Evolutionary conservation across 2,329 filamentous ascomycete species (phyloP).

Genomic region (Aspergillus awamori): DNA sequence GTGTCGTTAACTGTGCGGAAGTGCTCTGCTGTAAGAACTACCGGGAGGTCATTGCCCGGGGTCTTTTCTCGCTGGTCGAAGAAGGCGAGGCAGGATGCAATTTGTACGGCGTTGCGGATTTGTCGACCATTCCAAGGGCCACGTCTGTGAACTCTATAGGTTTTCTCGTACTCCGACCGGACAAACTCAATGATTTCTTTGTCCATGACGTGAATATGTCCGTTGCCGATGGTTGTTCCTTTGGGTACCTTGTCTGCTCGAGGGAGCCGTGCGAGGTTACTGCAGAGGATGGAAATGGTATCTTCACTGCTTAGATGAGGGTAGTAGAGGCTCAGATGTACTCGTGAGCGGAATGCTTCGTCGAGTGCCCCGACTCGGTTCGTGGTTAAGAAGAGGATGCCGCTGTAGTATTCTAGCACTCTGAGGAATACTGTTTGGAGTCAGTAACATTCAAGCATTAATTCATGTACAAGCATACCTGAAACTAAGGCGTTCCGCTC

Average conservation of each 20-base stretch:
- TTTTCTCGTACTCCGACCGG: neutral
- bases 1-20: neutral
- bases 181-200: neutral
- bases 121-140: constrained; percentile 3
- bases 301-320: constrained; percentile 3
- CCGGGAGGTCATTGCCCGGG: neutral
- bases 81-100: neutral
- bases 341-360: constrained; percentile 13
- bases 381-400: constrained; percentile 14
- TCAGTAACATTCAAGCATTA: neutral
- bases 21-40: neutral
- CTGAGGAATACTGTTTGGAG: constrained; percentile 7
- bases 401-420: constrained; percentile 14
- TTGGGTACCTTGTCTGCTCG: neutral
- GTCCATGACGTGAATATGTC: neutral
- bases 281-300: constrained; percentile 1
- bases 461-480: constrained; percentile 10
- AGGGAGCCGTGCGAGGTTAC: constrained; percentile 1
- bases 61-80: neutral
- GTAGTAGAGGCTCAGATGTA: constrained; percentile 14
- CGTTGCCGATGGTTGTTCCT: neutral
- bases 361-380: constrained; percentile 14
- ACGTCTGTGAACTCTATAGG: neutral
- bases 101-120: constrained; percentile 6
- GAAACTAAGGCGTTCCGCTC: constrained; percentile 28